phyloP scores from a whole-genome alignment of 371 early-diverging fungal species.

The Catenaria anguillulae region DNA sequence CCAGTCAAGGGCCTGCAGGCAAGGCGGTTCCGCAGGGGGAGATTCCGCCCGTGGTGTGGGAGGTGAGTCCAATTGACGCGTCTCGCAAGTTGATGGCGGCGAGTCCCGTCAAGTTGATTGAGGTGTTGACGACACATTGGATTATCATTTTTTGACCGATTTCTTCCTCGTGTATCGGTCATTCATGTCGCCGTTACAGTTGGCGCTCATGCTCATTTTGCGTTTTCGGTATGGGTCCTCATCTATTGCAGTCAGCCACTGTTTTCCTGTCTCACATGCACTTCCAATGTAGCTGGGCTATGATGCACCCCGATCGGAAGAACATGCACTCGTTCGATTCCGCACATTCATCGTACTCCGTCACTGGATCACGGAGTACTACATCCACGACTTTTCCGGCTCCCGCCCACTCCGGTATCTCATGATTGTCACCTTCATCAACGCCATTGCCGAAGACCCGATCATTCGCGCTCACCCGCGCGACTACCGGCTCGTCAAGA shows the following conservation, averaged over 20 bases:
- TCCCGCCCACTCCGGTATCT: not conserved
- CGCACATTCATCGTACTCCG: slow-evolving; percentile 1
- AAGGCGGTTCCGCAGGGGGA: not conserved
- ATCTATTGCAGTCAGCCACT: not conserved
- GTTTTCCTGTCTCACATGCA: not conserved
- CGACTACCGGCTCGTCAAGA: not conserved
- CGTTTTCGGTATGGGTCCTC: not conserved
- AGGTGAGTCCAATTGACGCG: not conserved
- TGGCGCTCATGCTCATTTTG: not conserved
- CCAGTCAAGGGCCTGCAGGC: too few relatives aligned
- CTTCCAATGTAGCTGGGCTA: not conserved
- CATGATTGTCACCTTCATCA: slow-evolving; percentile 4
- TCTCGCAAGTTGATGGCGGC: not conserved
- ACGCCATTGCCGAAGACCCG: slow-evolving; percentile 1
- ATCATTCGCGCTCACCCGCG: not conserved
- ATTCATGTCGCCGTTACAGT: slow-evolving; percentile 5
- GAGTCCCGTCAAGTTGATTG: not conserved
- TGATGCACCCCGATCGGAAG: not conserved
- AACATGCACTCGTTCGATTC: slow-evolving; percentile 2
- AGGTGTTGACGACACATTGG: slow-evolving; percentile 9
- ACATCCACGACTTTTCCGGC: not conserved
- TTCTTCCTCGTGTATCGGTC: slow-evolving; percentile 7
- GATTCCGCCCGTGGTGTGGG: not conserved
- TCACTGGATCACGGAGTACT: slow-evolving; percentile 8
- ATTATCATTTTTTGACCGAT: slow-evolving; percentile 5